phyloP scores from a whole-genome alignment of 2,329 filamentous ascomycete genomes.

The Septoria petroselini region DNA sequence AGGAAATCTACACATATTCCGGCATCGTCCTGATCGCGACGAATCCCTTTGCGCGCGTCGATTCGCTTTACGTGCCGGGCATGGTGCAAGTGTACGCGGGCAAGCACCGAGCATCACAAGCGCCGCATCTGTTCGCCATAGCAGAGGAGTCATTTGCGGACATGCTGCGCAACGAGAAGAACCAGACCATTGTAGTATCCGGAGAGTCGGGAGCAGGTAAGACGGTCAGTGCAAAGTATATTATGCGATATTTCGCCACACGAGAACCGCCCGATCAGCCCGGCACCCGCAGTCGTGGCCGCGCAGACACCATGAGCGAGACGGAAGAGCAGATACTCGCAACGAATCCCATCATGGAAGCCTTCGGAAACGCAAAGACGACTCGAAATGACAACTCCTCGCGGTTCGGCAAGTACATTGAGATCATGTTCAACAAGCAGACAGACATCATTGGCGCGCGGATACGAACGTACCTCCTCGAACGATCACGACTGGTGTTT shows the following conservation, averaged over 20 bases:
- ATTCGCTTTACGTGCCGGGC: conserved; percentile 95
- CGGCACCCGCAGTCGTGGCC: conserved; percentile 70
- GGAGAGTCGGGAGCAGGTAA: conserved; percentile 98
- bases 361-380: conserved; percentile 99
- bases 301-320: conserved; percentile 81
- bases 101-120: conserved; percentile 92
- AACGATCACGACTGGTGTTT: conserved; percentile 93
- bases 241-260: conserved; percentile 99
- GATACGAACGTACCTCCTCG: conserved; percentile 91
- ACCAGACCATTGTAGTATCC: conserved; percentile 98
- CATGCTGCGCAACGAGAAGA: conserved; percentile 93
- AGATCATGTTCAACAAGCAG: conserved; percentile 96
- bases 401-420: conserved; percentile 98
- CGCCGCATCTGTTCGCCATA: conserved; percentile 96
- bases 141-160: conserved; percentile 98
- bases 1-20: conserved; percentile 99
- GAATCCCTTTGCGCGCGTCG: conserved; percentile 94
- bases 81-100: conserved; percentile 99
- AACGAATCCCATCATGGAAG: conserved; percentile 99
- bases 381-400: conserved; percentile 99
- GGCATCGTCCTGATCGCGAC: conserved; percentile 98
- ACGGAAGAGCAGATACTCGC: conserved; percentile 98
- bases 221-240: conserved; percentile 98
- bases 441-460: conserved; percentile 97
- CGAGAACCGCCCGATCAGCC: conserved; percentile 89